Evolutionary conservation across 2,329 filamentous ascomycete species (phyloP).

Genomic region (Penicillium sp.): DNA sequence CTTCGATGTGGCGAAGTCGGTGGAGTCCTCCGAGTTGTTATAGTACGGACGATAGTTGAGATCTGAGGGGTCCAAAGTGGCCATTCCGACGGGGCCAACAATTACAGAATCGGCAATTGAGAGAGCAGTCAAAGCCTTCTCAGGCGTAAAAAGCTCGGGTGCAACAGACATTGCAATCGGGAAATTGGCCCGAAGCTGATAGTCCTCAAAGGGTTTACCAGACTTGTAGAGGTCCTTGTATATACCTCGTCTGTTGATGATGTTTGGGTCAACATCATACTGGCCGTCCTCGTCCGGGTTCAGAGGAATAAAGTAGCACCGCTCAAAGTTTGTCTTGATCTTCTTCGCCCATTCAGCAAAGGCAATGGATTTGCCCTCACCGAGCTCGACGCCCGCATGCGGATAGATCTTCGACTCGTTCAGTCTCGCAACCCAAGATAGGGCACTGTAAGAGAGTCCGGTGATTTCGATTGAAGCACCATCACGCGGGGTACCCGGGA

Average conservation of each 20-base stretch:
- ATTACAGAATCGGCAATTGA: constrained; percentile 78
- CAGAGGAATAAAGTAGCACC: constrained; percentile 83
- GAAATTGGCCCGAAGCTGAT: constrained; percentile 93
- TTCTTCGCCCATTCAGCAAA: constrained; percentile 78
- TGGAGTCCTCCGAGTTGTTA: constrained; percentile 90
- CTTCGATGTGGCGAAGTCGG: constrained; percentile 88
- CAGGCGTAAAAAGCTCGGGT: constrained; percentile 78
- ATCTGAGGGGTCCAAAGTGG: constrained; percentile 89
- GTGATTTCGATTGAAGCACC: constrained; percentile 95
- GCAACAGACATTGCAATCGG: constrained; percentile 94
- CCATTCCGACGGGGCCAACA: constrained; percentile 89
- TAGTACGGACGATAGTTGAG: constrained; percentile 95
- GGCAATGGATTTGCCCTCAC: constrained; percentile 65
- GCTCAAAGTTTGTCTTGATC: constrained; percentile 86
- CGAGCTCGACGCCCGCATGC: constrained; percentile 71
- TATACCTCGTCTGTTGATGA: constrained; percentile 90
- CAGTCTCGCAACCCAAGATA: constrained; percentile 77
- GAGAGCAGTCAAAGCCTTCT: constrained; percentile 78
- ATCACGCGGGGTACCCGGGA: constrained; percentile 95
- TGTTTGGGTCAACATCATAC: constrained; percentile 77
- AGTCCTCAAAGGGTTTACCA: constrained; percentile 95
- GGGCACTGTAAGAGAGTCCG: constrained; percentile 85
- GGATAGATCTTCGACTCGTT: constrained; percentile 71
- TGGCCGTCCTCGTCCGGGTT: constrained; percentile 70
- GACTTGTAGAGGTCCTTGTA: constrained; percentile 97